Evolutionary conservation across 345 rosid species (phyloP).

Genomic region (Populus tremula): DNA sequence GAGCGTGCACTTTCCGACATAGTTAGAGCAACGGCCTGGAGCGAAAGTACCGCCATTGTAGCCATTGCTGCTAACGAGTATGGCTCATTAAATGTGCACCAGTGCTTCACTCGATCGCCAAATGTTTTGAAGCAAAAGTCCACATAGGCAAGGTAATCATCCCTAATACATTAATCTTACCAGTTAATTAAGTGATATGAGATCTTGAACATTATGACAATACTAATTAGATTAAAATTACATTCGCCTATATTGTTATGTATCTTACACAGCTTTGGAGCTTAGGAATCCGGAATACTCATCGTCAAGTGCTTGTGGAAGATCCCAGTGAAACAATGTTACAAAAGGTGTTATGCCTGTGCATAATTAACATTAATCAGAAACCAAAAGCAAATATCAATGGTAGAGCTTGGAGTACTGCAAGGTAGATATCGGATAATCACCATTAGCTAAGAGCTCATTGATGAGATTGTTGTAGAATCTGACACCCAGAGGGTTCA

Average conservation of each 20-base stretch:
- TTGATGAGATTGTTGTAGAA: conserved; percentile 35
- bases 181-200: no score
- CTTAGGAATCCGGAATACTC: conserved; percentile 57
- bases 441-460: conserved; percentile 32
- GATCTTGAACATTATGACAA: no score
- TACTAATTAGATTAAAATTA: no score
- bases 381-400: not conserved
- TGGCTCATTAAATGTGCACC: conserved; percentile 38
- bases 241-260: not conserved
- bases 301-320: conserved; percentile 59
- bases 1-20: conserved; percentile 28
- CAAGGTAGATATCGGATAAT: not conserved
- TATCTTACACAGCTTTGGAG: conserved; percentile 42
- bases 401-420: not conserved
- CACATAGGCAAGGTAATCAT: conserved; percentile 26
- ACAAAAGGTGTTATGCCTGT: conserved; percentile 53
- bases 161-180: not conserved
- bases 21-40: conserved; percentile 52
- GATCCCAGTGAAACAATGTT: conserved; percentile 58
- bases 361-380: not conserved
- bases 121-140: conserved; percentile 37
- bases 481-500: conserved; percentile 19
- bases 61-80: conserved; percentile 7
- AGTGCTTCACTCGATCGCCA: conserved; percentile 35
- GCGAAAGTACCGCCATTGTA: conserved; percentile 28